These are phyloP conservation scores for Micractinium conductrix DNA, from an alignment of 139 green algal species.

Conservation along the genomic window DNA sequence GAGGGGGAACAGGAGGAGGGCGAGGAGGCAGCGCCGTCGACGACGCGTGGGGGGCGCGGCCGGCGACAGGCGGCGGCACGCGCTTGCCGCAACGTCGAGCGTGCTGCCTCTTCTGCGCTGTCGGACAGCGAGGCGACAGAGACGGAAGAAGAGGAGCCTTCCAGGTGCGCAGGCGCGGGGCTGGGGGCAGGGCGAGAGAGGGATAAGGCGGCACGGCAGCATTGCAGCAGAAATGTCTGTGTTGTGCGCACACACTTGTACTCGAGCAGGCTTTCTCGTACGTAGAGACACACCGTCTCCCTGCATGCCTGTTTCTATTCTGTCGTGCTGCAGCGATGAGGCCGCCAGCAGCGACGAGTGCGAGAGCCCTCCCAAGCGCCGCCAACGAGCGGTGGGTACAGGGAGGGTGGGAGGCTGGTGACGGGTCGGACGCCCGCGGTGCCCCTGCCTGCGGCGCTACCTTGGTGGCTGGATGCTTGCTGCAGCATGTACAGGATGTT, in stretches of 20 bases:
- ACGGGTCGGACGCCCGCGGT: too few species aligned
- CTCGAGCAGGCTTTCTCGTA: too few species aligned
- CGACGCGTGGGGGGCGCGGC: not conserved
- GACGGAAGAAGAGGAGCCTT: not conserved
- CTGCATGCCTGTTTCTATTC: not conserved
- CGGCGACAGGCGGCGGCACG: not conserved
- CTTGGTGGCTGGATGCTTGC: too few species aligned
- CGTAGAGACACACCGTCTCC: too few species aligned
- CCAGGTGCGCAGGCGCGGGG: not conserved
- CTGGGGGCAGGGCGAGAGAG: not conserved
- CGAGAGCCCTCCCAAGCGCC: not conserved
- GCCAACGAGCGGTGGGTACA: not conserved
- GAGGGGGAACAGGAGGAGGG: not conserved
- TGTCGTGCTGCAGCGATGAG: conserved; percentile 1
- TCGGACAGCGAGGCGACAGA: conserved; percentile 7
- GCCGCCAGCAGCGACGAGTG: conserved; percentile 9
- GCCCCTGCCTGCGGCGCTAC: too few species aligned
- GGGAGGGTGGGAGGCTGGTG: not conserved
- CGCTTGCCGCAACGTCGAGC: not conserved
- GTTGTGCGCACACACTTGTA: too few species aligned
- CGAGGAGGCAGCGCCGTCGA: not conserved
- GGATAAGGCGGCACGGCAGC: too few species aligned
- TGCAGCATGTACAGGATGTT: too few species aligned
- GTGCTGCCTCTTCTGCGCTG: not conserved
- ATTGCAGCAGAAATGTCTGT: not conserved